Evolutionary conservation across 2,329 filamentous ascomycete genomes (phyloP).

Genomic region (Colletotrichum magnum): DNA sequence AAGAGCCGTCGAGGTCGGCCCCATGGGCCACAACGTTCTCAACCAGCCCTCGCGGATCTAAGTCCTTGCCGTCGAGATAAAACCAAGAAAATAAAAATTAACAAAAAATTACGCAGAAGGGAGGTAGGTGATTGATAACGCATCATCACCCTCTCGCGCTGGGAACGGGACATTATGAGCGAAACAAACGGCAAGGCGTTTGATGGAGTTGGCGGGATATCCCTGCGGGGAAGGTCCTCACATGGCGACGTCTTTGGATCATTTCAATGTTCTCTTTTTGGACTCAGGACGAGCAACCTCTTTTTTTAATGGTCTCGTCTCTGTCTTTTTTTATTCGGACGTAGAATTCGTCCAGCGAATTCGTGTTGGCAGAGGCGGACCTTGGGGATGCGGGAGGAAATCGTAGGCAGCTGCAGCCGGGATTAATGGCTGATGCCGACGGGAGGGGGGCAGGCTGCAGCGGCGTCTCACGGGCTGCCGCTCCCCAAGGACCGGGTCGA

Average conservation of each 20-base stretch:
- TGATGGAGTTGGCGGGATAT: slow-evolving; percentile 6
- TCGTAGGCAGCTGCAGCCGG: background rate
- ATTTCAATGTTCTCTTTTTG: background rate
- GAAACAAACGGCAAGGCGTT: slow-evolving; percentile 25
- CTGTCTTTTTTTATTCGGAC: background rate
- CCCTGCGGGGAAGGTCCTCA: background rate
- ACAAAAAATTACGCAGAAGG: too few relatives aligned
- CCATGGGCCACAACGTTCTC: slow-evolving; percentile 32
- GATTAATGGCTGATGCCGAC: background rate
- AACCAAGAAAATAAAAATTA: too few relatives aligned
- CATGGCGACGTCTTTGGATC: slow-evolving; percentile 8
- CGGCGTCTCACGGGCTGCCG: slow-evolving; percentile 6
- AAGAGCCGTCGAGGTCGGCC: slow-evolving; percentile 23
- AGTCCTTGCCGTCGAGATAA: background rate
- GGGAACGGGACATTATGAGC: background rate
- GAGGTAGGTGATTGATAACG: too few relatives aligned
- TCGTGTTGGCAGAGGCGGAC: slow-evolving; percentile 16
- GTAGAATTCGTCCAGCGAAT: background rate
- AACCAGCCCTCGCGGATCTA: slow-evolving; percentile 35
- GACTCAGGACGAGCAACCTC: background rate
- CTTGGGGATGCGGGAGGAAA: slow-evolving; percentile 5
- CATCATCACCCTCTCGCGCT: background rate
- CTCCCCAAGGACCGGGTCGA: slow-evolving; percentile 16
- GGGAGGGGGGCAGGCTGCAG: background rate
- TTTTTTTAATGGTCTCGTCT: background rate